phyloP scores from a whole-genome alignment of 345 rosid genomes.

The Lumnitzera racemosa region DNA sequence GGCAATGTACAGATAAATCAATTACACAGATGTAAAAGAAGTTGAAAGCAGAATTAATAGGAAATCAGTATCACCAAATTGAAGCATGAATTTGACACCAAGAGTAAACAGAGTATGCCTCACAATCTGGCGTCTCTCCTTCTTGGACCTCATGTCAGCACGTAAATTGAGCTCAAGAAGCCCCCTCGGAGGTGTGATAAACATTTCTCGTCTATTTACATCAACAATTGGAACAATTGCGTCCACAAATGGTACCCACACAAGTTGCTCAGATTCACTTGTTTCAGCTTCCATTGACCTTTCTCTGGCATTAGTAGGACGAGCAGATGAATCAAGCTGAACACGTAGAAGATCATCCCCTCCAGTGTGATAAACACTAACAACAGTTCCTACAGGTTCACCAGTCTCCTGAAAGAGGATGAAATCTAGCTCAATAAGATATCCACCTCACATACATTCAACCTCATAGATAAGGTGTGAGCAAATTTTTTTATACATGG shows the following conservation, averaged over 20 bases:
- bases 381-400: slow-evolving; percentile 71
- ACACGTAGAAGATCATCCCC: slow-evolving; percentile 77
- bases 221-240: slow-evolving; percentile 87
- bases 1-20: background rate
- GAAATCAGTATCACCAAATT: background rate
- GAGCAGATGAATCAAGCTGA: slow-evolving; percentile 39
- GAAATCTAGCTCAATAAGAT: background rate
- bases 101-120: slow-evolving; percentile 51
- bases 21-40: background rate
- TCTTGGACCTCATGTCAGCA: slow-evolving; percentile 65
- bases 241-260: slow-evolving; percentile 84
- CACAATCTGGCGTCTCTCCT: slow-evolving; percentile 93
- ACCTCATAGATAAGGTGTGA: no score
- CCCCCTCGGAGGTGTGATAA: slow-evolving; percentile 82
- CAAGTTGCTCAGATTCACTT: slow-evolving; percentile 38
- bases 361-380: slow-evolving; percentile 66
- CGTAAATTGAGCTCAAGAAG: slow-evolving; percentile 75
- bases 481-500: no score
- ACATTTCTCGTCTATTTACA: slow-evolving; percentile 56
- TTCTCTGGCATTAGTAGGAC: slow-evolving; percentile 24
- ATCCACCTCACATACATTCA: no score
- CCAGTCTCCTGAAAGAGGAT: slow-evolving; percentile 53
- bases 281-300: slow-evolving; percentile 24
- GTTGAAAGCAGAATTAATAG: background rate
- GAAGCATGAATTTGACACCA: background rate